Evolutionary conservation across 2,329 filamentous ascomycete genomes (phyloP).

Genomic region (Ophiocordyceps australis): DNA sequence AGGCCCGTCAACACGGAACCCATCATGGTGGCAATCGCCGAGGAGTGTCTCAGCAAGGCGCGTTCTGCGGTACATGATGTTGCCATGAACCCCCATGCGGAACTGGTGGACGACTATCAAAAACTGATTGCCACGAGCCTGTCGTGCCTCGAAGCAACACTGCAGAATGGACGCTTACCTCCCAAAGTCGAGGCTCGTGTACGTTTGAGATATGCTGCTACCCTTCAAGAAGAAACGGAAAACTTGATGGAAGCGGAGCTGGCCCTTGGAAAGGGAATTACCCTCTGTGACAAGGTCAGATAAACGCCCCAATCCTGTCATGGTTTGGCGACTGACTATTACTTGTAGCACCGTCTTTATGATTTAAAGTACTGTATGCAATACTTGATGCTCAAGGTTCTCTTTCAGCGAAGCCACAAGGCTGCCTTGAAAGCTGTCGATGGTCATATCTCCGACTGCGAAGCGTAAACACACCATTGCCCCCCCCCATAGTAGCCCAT

Average conservation of each 20-base stretch:
- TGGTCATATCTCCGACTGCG: constrained; percentile 47
- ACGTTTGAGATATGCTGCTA: constrained; percentile 50
- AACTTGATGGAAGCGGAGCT: constrained; percentile 59
- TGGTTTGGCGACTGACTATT: constrained; percentile 1
- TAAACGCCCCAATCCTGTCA: not conserved
- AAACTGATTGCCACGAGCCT: constrained; percentile 55
- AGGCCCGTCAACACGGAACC: constrained; percentile 31
- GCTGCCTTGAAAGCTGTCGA: constrained; percentile 58
- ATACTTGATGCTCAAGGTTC: constrained; percentile 50
- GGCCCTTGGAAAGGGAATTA: constrained; percentile 51
- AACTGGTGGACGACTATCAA: constrained; percentile 46
- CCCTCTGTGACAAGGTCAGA: constrained; percentile 45
- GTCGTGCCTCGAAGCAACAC: constrained; percentile 50
- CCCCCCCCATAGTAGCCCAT: too few relatives aligned
- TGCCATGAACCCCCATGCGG: constrained; percentile 16
- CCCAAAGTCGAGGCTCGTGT: constrained; percentile 53
- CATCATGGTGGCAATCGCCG: constrained; percentile 51
- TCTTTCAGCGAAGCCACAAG: constrained; percentile 53
- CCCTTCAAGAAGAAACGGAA: constrained; percentile 59
- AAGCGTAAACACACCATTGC: constrained; percentile 27
- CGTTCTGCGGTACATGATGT: constrained; percentile 31
- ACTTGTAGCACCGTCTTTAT: constrained; percentile 17
- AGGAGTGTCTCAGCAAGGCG: constrained; percentile 57
- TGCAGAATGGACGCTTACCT: constrained; percentile 40
- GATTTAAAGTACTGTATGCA: constrained; percentile 67